Evolutionary conservation across 306 rosid species (phyloP).

Genomic region (Vigna trinervia): DNA sequence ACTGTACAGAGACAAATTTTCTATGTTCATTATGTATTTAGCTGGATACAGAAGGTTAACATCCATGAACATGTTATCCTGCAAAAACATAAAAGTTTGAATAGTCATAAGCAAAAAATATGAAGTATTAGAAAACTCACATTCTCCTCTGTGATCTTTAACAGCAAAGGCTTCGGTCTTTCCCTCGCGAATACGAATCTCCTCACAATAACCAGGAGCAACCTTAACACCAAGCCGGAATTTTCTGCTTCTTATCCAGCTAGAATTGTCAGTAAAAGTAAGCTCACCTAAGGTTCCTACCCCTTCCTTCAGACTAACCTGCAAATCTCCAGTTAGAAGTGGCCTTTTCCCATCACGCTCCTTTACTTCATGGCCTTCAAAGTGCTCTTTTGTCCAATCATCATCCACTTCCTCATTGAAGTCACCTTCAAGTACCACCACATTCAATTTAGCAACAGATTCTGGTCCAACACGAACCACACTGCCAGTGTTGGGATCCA

Average conservation of each 20-base stretch:
- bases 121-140: slow-evolving; percentile 58
- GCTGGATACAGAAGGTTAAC: neutral
- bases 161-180: slow-evolving; percentile 87
- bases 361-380: slow-evolving; percentile 73
- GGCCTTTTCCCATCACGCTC: slow-evolving; percentile 93
- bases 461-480: slow-evolving; percentile 72
- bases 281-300: slow-evolving; percentile 82
- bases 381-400: slow-evolving; percentile 69
- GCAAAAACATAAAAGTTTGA: neutral
- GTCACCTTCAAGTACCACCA: slow-evolving; percentile 89
- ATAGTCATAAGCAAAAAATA: neutral
- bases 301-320: slow-evolving; percentile 79
- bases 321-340: slow-evolving; percentile 77
- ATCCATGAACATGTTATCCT: neutral
- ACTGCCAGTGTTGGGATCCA: slow-evolving; percentile 62
- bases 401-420: slow-evolving; percentile 70
- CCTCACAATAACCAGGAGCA: slow-evolving; percentile 67
- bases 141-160: slow-evolving; percentile 94
- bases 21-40: neutral
- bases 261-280: slow-evolving; percentile 89
- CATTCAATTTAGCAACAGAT: slow-evolving; percentile 67
- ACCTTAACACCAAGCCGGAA: slow-evolving; percentile 86
- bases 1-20: neutral
- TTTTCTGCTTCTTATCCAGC: slow-evolving; percentile 90
- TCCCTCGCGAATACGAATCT: slow-evolving; percentile 73